Percentiles rank a stretch among this genome's conserved stretches.
phyloP scores from a whole-genome alignment of 2,329 filamentous ascomycete species.

The Paecilomyces variotii region DNA sequence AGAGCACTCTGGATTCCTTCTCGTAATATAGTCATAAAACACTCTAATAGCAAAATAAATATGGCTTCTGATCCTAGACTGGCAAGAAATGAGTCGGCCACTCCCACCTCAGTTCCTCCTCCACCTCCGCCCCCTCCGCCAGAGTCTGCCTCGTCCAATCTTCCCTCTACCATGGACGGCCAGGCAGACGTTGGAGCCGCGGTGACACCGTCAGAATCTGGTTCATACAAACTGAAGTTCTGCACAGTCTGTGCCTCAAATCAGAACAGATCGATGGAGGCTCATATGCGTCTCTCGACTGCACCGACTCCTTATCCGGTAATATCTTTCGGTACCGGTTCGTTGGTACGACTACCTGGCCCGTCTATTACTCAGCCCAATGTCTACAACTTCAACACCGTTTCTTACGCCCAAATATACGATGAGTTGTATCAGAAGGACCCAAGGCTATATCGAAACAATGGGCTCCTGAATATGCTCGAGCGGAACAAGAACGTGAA shows the following conservation, averaged over 20 bases:
- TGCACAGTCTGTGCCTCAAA: slow-evolving; percentile 99
- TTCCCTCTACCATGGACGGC: slow-evolving; percentile 9
- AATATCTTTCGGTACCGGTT: slow-evolving; percentile 95
- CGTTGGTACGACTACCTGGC: slow-evolving; percentile 84
- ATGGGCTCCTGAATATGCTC: slow-evolving; percentile 93
- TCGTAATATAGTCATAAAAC: slow-evolving; percentile 4
- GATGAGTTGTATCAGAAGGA: slow-evolving; percentile 84
- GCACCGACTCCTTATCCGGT: slow-evolving; percentile 84
- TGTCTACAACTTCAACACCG: slow-evolving; percentile 96
- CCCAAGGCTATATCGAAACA: slow-evolving; percentile 75
- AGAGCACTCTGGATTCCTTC: slow-evolving; percentile 2
- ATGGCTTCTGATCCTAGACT: slow-evolving; percentile 47
- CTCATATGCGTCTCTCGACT: slow-evolving; percentile 83
- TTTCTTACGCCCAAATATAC: slow-evolving; percentile 91
- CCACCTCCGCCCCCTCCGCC: slow-evolving; percentile 45
- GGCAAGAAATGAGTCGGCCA: slow-evolving; percentile 38
- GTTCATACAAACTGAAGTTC: slow-evolving; percentile 83
- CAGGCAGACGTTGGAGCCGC: slow-evolving; percentile 9
- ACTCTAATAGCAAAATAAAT: slow-evolving; percentile 8
- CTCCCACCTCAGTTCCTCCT: slow-evolving; percentile 34
- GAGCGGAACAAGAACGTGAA: slow-evolving; percentile 87
- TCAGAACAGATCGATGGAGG: slow-evolving; percentile 99
- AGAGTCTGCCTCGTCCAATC: slow-evolving; percentile 25
- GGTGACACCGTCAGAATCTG: slow-evolving; percentile 6
- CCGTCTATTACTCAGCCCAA: slow-evolving; percentile 89